These are phyloP conservation scores for Dimocarpus longan DNA, from an alignment of 345 rosid genomes.

Conservation along the genomic window DNA sequence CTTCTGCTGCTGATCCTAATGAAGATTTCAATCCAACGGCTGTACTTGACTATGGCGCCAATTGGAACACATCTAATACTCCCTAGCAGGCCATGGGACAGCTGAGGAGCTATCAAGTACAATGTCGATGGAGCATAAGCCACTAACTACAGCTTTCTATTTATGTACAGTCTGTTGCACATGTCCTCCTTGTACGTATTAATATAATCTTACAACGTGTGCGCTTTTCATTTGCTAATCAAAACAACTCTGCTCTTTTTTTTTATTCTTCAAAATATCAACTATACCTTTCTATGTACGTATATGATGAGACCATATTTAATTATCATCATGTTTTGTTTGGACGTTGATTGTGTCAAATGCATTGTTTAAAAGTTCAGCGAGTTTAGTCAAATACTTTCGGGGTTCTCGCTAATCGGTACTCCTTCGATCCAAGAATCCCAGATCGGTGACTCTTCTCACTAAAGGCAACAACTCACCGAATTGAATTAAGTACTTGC, in stretches of 20 bases:
- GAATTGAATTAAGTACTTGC: too few relatives aligned
- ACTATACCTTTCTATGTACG: slow-evolving; percentile 18
- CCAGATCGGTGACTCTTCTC: too few relatives aligned
- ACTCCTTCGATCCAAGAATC: too few relatives aligned
- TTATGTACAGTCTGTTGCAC: slow-evolving; percentile 2
- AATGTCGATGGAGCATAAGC: slow-evolving; percentile 27
- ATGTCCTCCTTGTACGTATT: neutral
- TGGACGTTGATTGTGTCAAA: too few relatives aligned
- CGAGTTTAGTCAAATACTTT: too few relatives aligned
- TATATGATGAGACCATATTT: neutral
- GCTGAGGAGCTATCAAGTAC: slow-evolving; percentile 31
- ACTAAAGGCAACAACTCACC: too few relatives aligned
- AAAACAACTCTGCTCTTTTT: slow-evolving; percentile 5
- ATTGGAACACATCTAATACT: slow-evolving; percentile 43
- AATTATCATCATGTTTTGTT: too few relatives aligned
- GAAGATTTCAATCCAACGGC: slow-evolving; percentile 30
- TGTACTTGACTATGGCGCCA: slow-evolving; percentile 52
- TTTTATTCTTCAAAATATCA: slow-evolving; percentile 27
- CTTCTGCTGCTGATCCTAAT: neutral
- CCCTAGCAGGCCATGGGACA: slow-evolving; percentile 42
- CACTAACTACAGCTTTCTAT: too few relatives aligned
- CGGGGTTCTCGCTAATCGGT: too few relatives aligned
- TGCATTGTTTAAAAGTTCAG: too few relatives aligned
- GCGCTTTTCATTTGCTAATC: slow-evolving; percentile 26
- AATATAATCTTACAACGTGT: too few relatives aligned